Evolutionary conservation across 2,329 filamentous ascomycete species (phyloP).

Genomic region (Aspergillus hortae): DNA sequence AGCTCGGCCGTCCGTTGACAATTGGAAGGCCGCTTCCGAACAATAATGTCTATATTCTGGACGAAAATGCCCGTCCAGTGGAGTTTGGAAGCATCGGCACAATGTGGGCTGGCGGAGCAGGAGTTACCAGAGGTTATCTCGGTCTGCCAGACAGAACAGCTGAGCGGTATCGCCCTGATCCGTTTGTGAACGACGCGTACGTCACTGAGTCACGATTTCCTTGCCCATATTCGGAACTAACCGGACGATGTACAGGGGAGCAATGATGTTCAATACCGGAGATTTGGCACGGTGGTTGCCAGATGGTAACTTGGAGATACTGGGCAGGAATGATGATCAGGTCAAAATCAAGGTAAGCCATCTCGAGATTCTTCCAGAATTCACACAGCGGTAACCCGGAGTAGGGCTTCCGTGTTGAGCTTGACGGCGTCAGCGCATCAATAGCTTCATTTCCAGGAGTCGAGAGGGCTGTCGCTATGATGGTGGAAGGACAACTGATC

Average conservation of each 20-base stretch:
- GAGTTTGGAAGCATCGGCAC: constrained; percentile 5
- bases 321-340: constrained; percentile 10
- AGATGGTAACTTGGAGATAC: constrained; percentile 5
- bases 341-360: constrained; percentile 7
- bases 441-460: constrained; percentile 4
- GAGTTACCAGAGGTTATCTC: constrained; percentile 6
- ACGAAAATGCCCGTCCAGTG: constrained; percentile 2
- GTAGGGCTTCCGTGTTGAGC: constrained; percentile 10
- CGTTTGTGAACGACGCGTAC: constrained; percentile 7
- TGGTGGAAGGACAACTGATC: constrained; percentile 5
- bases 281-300: constrained; percentile 10
- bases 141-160: constrained; percentile 6
- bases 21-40: constrained; percentile 11
- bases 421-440: constrained; percentile 9
- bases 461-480: constrained; percentile 1
- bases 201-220: neutral
- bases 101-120: constrained; percentile 9
- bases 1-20: constrained; percentile 1
- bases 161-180: constrained; percentile 6
- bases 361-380: neutral
- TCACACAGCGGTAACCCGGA: neutral
- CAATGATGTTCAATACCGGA: constrained; percentile 11
- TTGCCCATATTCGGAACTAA: neutral
- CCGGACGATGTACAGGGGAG: neutral
- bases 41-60: constrained; percentile 11